phyloP scores from a whole-genome alignment of 108 stramenopile genomes.

The Nannochloropsis salina region DNA sequence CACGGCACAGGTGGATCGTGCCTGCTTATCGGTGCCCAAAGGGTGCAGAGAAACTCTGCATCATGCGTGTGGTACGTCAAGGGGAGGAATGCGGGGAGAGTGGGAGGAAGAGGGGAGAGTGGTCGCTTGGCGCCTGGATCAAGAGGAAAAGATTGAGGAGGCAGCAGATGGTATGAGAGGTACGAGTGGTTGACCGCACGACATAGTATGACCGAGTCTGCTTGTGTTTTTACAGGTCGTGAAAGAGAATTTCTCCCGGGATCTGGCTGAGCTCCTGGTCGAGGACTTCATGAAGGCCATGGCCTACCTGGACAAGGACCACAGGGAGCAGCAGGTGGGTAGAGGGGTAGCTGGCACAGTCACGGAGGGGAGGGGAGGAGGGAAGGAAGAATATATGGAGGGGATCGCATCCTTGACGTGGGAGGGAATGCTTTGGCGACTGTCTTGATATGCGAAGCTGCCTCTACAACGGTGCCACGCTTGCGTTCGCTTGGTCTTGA shows the following conservation, averaged over 20 bases:
- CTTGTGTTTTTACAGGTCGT: background rate
- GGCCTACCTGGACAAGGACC: conserved; percentile 3
- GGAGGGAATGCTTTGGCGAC: no score
- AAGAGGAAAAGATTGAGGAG: no score
- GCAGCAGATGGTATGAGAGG: no score
- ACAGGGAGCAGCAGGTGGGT: conserved; percentile 10
- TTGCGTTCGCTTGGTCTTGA: no score
- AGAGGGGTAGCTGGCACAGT: no score
- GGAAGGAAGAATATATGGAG: background rate
- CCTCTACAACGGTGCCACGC: no score
- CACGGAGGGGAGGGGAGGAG: background rate
- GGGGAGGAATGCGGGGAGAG: background rate
- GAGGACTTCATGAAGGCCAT: conserved; percentile 20
- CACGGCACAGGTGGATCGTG: conserved; percentile 28
- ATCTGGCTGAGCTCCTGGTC: conserved; percentile 24
- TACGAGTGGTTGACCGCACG: no score
- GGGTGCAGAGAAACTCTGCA: conserved; percentile 37
- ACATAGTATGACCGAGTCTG: no score
- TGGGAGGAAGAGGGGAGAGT: background rate
- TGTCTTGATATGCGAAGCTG: no score
- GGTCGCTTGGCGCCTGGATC: no score
- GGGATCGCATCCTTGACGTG: no score
- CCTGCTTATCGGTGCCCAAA: conserved; percentile 40
- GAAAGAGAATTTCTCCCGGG: conserved; percentile 26
- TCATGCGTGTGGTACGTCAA: conserved; percentile 30